Evolutionary conservation across 768 basidiomycete species (phyloP), one percentile per base, ranked within the genome.

Genomic region (Daedaleopsis nitida): DNA sequence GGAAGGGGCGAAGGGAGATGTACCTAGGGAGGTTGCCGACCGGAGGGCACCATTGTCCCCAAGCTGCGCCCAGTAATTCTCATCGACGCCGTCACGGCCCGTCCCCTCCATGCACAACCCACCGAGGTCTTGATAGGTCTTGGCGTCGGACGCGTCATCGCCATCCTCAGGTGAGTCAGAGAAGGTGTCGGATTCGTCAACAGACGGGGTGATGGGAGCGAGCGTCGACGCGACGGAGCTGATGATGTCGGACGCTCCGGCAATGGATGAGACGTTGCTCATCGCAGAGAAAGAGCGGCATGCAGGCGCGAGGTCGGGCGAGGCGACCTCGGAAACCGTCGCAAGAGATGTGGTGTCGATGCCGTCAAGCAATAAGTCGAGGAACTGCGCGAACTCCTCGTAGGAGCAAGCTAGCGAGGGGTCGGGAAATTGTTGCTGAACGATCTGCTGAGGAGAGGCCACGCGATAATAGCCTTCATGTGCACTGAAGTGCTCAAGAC

Each of bases 381-480:
- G 7, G n/a, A n/a, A 21, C n/a, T 17, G 10, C 44, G 8, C 44
- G 21, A 21, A 10, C 13, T 45, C 21, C n/a, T n/a, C n/a, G n/a
- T n/a, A n/a, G n/a, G n/a, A n/a, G n/a, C n/a, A n/a, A 17, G 44
- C 44, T 17, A 10, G 42, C 3, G 42, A 17, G 16, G 8, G 8
- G 16, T 45, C 17, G 16, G 14, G 13, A n/a, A n/a, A 17, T 4
- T 45, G 44, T 35, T 17, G 48, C 38, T 27, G 13, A 27, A 57
- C 56, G 56, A 57, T 57, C 56, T 57, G 56, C 56, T 32, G 47
- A 49, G 56, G 47, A 6, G 14, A 51, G 17, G 19, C 24, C 4
- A 32, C 4, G 27, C 4, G 27, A 32, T 32, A 32, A 7, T 32
- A 7, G 7, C 27, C 7, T 32, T 32, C 27, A 32, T 7, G 27